Evolutionary conservation across 106 monocot species (phyloP).

Genomic region (Dendrobium catenatum): DNA sequence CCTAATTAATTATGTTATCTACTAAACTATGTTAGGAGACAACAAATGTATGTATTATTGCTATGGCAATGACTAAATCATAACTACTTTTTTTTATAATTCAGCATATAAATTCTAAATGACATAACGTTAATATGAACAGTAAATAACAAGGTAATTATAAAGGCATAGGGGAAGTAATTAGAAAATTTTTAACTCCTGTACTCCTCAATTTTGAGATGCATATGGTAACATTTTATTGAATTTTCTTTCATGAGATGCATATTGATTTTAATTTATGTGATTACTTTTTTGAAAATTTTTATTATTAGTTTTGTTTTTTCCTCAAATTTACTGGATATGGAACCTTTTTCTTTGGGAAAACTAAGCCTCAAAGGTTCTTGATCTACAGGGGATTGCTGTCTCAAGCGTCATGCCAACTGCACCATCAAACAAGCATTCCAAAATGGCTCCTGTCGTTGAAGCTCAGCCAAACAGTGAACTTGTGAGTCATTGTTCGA

Average conservation of each 20-base stretch:
- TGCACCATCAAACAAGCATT: not conserved
- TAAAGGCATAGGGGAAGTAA: too few species aligned
- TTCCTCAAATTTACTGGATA: not conserved
- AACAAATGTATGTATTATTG: not conserved
- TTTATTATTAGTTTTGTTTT: not conserved
- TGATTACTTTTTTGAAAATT: not conserved
- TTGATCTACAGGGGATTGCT: not conserved
- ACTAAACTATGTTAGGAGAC: not conserved
- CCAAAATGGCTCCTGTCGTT: not conserved
- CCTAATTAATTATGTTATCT: too few species aligned
- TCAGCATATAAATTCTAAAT: not conserved
- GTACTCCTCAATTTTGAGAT: not conserved
- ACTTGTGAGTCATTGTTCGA: not conserved
- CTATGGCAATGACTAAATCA: not conserved
- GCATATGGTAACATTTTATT: not conserved
- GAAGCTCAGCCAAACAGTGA: conserved; percentile 1
- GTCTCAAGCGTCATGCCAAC: not conserved
- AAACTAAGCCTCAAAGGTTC: not conserved
- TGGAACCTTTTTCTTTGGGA: not conserved
- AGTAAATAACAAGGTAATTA: too few species aligned
- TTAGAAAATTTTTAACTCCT: not conserved
- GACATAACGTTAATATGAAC: not conserved
- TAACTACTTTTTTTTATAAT: not conserved
- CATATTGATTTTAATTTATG: not conserved
- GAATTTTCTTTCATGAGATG: not conserved